phyloP scores from a whole-genome alignment of 768 basidiomycete species.

The Omphalotus guepiniiformis region DNA sequence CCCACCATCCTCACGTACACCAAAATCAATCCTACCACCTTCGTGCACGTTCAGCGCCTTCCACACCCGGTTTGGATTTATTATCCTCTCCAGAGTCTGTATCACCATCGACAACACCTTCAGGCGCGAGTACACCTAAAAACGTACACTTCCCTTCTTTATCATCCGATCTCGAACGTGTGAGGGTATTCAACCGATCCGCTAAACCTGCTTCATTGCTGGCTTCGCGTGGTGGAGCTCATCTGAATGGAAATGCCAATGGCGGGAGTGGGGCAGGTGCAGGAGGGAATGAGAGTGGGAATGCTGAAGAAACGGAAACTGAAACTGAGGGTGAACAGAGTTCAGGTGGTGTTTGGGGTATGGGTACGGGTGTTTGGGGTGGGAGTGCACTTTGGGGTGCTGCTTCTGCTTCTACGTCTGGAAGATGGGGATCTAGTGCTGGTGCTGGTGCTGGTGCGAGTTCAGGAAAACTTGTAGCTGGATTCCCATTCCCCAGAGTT shows the following conservation, averaged over 20 bases:
- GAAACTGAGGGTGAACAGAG: conserved; percentile 40
- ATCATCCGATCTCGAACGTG: conserved; percentile 55
- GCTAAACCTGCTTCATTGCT: conserved; percentile 64
- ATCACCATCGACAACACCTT: conserved; percentile 7
- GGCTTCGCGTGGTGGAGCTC: conserved; percentile 8
- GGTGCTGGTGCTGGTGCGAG: not conserved
- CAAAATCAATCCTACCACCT: conserved; percentile 18
- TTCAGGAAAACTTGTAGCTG: not conserved
- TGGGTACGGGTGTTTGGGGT: conserved; percentile 5
- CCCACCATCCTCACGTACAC: too few species aligned
- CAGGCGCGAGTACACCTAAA: conserved; percentile 47
- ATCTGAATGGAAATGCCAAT: not conserved
- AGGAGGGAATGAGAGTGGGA: too few species aligned
- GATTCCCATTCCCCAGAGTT: conserved; percentile 7
- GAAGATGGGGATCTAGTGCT: not conserved
- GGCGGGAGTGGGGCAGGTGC: too few species aligned
- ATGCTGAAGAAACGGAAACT: conserved; percentile 41
- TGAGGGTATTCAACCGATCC: conserved; percentile 58
- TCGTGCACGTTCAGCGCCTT: conserved; percentile 53
- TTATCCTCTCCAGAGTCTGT: conserved; percentile 7
- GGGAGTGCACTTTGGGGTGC: too few species aligned
- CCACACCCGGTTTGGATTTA: conserved; percentile 36
- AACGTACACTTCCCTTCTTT: conserved; percentile 85
- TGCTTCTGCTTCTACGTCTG: too few species aligned
- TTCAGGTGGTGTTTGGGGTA: conserved; percentile 14